These are phyloP conservation scores for Plasmodium billcollinsi DNA, from an alignment of 169 alveolate genomes.

Conservation along the genomic window DNA sequence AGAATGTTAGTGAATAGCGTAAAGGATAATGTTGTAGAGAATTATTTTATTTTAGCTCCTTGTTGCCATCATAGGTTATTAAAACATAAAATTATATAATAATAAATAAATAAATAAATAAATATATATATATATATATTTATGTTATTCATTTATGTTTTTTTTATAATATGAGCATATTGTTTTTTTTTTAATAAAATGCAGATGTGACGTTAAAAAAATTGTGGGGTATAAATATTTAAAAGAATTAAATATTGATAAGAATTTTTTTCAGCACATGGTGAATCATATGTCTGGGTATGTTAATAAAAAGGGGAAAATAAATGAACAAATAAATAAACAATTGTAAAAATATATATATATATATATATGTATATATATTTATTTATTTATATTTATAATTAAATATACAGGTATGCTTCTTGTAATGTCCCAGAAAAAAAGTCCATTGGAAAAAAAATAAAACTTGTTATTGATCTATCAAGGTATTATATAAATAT, in stretches of 20 bases:
- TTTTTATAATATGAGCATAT: neutral
- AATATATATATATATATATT: neutral
- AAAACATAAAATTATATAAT: neutral
- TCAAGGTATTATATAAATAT: constrained; percentile 9
- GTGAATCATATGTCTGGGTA: constrained; percentile 47
- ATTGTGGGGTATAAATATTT: constrained; percentile 26
- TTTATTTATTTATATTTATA: neutral
- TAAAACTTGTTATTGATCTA: constrained; percentile 33
- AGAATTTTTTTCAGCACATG: constrained; percentile 14
- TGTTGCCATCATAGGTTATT: constrained; percentile 49
- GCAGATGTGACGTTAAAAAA: constrained; percentile 38
- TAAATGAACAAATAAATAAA: neutral
- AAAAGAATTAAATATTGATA: constrained; percentile 16
- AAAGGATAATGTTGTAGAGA: constrained; percentile 5
- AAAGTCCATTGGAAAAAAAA: constrained; percentile 35
- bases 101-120: neutral
- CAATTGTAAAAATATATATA: neutral
- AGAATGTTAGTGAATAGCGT: constrained; percentile 35
- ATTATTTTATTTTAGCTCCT: constrained; percentile 43
- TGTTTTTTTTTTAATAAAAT: constrained; percentile 1
- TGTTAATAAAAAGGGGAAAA: neutral
- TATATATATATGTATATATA: neutral
- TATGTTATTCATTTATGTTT: neutral
- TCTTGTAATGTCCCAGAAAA: constrained; percentile 21
- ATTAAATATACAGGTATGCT: constrained; percentile 8